phyloP scores from a whole-genome alignment of 495 filamentous ascomycete species.

The Podospora conica region DNA sequence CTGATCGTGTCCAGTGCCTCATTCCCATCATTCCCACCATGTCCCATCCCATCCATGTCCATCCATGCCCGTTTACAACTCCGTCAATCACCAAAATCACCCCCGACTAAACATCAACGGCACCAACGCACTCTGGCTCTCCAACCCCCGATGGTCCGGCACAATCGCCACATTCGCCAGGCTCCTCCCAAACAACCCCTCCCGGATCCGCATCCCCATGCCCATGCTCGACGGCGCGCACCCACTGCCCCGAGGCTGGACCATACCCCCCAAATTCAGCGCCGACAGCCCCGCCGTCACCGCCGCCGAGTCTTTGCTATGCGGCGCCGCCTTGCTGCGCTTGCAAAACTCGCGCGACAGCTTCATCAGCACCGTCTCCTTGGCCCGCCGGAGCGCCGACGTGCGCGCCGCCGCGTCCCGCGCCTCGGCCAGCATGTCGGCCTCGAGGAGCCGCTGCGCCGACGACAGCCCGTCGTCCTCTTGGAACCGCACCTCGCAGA shows the following conservation, averaged over 20 bases:
- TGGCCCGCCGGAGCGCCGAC: slow-evolving; percentile 38
- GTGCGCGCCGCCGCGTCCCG: slow-evolving; percentile 37
- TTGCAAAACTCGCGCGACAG: slow-evolving; percentile 38
- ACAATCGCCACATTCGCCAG: slow-evolving; percentile 17
- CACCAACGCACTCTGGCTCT: slow-evolving; percentile 36
- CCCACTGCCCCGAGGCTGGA: too few relatives aligned
- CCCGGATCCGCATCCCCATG: slow-evolving; percentile 31
- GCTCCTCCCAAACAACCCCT: slow-evolving; percentile 39
- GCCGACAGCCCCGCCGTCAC: slow-evolving; percentile 19
- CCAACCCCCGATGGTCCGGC: slow-evolving; percentile 34
- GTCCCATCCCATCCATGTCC: neutral
- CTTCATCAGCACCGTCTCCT: slow-evolving; percentile 41
- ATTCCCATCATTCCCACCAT: neutral
- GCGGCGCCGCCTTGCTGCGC: neutral
- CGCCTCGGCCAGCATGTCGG: slow-evolving; percentile 33
- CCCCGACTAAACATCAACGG: slow-evolving; percentile 47
- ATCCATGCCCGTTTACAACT: neutral
- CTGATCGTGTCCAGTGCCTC: neutral
- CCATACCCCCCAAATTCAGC: slow-evolving; percentile 13
- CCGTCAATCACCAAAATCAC: slow-evolving; percentile 3
- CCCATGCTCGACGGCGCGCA: slow-evolving; percentile 12
- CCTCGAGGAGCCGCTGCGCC: slow-evolving; percentile 38
- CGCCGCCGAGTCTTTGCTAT: slow-evolving; percentile 25
- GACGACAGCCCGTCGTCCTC: slow-evolving; percentile 35
- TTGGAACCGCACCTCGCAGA: neutral